Evolutionary conservation across 495 filamentous ascomycete genomes (phyloP).

Genomic region (Daldinia decipiens): DNA sequence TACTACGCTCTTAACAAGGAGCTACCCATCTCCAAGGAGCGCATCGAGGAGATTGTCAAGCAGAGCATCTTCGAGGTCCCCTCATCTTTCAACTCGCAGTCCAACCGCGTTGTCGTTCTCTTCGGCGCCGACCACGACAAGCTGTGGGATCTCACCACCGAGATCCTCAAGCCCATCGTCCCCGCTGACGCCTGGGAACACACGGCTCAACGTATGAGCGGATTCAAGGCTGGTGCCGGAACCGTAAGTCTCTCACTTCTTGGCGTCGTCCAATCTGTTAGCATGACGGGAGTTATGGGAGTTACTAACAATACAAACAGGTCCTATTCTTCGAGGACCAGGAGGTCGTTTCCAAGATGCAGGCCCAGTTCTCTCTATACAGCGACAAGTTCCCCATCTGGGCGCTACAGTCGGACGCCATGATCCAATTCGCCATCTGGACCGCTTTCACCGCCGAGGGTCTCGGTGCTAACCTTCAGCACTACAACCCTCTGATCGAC

Average conservation of each 20-base stretch:
- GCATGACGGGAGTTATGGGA: background rate
- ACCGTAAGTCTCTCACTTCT: slow-evolving; percentile 53
- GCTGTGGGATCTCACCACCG: slow-evolving; percentile 68
- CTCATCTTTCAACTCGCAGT: slow-evolving; percentile 73
- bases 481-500: slow-evolving; percentile 77
- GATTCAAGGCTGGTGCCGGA: slow-evolving; percentile 67
- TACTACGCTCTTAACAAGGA: slow-evolving; percentile 69
- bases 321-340: slow-evolving; percentile 73
- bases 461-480: slow-evolving; percentile 77
- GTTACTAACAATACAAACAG: slow-evolving; percentile 45
- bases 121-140: slow-evolving; percentile 71
- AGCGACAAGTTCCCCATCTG: slow-evolving; percentile 71
- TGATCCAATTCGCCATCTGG: slow-evolving; percentile 76
- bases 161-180: slow-evolving; percentile 66
- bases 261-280: background rate
- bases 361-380: slow-evolving; percentile 65
- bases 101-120: slow-evolving; percentile 68
- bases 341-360: slow-evolving; percentile 58
- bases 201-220: slow-evolving; percentile 59
- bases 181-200: slow-evolving; percentile 62
- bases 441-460: slow-evolving; percentile 74
- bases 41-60: slow-evolving; percentile 66
- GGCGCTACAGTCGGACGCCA: slow-evolving; percentile 70
- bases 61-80: slow-evolving; percentile 65
- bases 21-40: slow-evolving; percentile 60